These are phyloP conservation scores for Calonectria montana DNA, from an alignment of 2,329 filamentous ascomycete genomes.

Conservation along the genomic window DNA sequence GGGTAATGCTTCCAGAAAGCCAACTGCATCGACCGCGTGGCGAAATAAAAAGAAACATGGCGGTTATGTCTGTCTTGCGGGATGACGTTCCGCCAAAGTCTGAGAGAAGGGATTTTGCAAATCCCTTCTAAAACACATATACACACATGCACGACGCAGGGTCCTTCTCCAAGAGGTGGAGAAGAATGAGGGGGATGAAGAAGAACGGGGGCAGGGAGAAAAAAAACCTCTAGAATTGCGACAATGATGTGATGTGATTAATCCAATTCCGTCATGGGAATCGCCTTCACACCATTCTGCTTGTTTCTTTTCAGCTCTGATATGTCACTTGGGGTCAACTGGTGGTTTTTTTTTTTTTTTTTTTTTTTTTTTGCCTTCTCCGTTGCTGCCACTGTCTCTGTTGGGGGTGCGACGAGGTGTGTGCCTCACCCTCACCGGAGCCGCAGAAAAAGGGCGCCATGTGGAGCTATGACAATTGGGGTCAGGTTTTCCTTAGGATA, in stretches of 20 bases:
- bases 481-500: neutral
- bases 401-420: neutral
- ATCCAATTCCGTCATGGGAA: neutral
- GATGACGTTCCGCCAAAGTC: neutral
- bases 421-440: neutral
- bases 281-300: neutral
- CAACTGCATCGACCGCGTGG: neutral
- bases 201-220: neutral
- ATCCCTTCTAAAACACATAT: neutral
- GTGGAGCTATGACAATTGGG: neutral
- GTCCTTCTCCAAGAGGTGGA: neutral
- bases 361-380: neutral
- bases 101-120: neutral
- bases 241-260: slow-evolving; percentile 8
- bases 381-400: neutral
- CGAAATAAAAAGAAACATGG: slow-evolving; percentile 1
- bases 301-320: neutral
- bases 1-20: neutral
- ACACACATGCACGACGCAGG: too few species aligned
- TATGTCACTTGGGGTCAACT: neutral
- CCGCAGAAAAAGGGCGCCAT: neutral
- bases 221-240: slow-evolving; percentile 7
- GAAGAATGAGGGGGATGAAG: neutral
- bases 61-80: neutral
- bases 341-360: neutral